Base-by-base conservation (phyloP, 1,284 basidiomycete species). In the Cutaneotrichosporon curvatum region DNA sequence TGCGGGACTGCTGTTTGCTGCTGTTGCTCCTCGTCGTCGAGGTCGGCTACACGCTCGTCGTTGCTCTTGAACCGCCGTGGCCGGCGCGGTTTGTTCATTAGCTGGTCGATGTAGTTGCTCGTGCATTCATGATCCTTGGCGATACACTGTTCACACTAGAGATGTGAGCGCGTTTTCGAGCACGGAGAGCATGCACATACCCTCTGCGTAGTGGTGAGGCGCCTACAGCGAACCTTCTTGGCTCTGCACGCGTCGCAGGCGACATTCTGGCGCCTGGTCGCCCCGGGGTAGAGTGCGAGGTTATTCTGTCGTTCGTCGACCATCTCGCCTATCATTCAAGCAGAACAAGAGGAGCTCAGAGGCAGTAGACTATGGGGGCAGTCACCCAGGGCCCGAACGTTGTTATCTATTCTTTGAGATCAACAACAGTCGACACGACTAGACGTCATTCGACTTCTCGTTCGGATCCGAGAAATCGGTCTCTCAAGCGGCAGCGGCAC, bases 181-280 rank as follows among this genome's bases (percentile, higher is more conserved):
- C 18, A 36, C 43, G 2, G 40, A 43, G 32, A 57, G 34, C 28
- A 48, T 40, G 57, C 22, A 48, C 53, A 18, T 25, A 54, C 53
- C 14, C 46, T 43, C 37, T 54, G 40, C 3, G 53, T 19, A 2
- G 43, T 56, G 22, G 37, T 53, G 15, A 42, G 22, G 19, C 46
- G 46, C 45, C 48, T 45, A 37, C 68, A 70, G 38, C 62, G 45
- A 21, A 68, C 57, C 50, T 68, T 68, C 57, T 63, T 67, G 20
- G 50, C 37, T 11, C 67, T 45, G 78, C 87, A 90, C 43, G 84
- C 84, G 73, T 91, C 87, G 67, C 87, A 91, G 20, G 87, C 87
- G 19, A 87, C 86, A 65, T 91, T 91, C 73, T 91, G 87, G 65
- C 87, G 88, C 23, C 64, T 45, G 4, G 56, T 51, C 14, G 47